A percentile compares a stretch with the other conserved stretches of the same genome.
Conservation (phyloP, 345 rosid species). For the Melaleuca quinquenervia region DNA sequence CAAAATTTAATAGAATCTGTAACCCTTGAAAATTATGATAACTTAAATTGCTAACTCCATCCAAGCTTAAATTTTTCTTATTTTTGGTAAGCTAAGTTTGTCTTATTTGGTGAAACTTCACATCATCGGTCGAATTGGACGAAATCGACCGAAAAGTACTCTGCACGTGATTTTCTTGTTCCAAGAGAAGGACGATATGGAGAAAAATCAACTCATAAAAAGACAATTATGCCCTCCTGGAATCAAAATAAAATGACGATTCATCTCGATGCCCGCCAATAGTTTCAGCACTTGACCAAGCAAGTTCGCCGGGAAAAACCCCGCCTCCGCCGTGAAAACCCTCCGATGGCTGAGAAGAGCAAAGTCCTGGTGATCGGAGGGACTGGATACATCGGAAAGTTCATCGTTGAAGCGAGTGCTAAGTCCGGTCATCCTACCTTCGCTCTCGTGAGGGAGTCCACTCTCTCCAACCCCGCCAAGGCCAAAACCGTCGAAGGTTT, state of each 20-base stretch:
- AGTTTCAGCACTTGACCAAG: not conserved
- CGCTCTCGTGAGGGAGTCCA: conserved; percentile 1
- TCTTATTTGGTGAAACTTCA: no score
- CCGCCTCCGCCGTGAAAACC: not conserved
- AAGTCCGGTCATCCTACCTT: conserved; percentile 3
- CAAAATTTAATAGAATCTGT: not conserved
- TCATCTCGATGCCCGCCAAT: not conserved
- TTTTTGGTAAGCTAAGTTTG: not conserved
- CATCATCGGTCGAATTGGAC: not conserved
- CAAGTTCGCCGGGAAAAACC: not conserved
- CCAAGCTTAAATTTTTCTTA: not conserved
- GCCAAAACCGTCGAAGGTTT: not conserved
- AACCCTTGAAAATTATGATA: not conserved
- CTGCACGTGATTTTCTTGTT: not conserved
- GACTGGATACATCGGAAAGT: conserved; percentile 6
- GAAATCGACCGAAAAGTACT: not conserved
- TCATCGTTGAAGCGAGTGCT: not conserved
- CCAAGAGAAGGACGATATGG: not conserved
- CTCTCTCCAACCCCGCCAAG: not conserved
- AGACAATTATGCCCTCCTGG: not conserved
- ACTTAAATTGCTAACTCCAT: not conserved
- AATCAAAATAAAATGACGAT: not conserved
- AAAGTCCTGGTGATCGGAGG: conserved; percentile 2
- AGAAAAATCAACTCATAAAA: not conserved
- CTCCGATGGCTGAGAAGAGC: conserved; percentile 5